phyloP scores from a whole-genome alignment of 345 rosid genomes.

The Citrus unshiu region DNA sequence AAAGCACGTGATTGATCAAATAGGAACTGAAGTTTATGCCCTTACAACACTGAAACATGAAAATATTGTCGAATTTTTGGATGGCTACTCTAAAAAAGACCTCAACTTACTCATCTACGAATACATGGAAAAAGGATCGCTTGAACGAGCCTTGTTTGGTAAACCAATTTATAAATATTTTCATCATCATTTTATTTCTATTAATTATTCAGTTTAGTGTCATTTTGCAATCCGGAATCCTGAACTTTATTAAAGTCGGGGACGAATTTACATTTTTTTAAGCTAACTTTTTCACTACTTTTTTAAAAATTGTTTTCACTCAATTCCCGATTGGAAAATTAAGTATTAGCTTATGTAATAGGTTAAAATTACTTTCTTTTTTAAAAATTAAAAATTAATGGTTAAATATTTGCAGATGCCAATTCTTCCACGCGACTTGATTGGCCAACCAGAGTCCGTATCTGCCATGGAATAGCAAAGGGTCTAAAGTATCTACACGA shows the following conservation, averaged over 20 bases:
- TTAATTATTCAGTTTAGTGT: no score
- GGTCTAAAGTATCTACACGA: conserved; percentile 17
- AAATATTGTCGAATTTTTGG: conserved; percentile 6
- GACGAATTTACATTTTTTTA: no score
- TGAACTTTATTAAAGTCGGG: no score
- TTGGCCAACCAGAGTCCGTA: not conserved
- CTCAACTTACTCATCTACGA: not conserved
- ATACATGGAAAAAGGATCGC: not conserved
- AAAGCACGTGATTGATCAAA: not conserved
- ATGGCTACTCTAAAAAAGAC: not conserved
- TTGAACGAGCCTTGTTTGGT: conserved; percentile 2
- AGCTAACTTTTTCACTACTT: no score
- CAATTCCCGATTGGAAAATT: no score
- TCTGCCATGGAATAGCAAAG: conserved; percentile 17
- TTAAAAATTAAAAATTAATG: no score
- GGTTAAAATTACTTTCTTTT: no score
- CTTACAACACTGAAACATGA: no score
- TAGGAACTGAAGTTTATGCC: not conserved
- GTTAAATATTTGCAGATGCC: not conserved
- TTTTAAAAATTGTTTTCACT: no score
- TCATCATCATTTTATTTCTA: not conserved
- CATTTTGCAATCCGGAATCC: no score
- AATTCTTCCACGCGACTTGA: not conserved
- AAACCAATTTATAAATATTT: not conserved
- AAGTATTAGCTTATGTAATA: no score